A percentile compares a stretch with the other conserved stretches of the same genome.
phyloP scores from a whole-genome alignment of 176 grass and related monocot species.

The Paspalum notatum region DNA sequence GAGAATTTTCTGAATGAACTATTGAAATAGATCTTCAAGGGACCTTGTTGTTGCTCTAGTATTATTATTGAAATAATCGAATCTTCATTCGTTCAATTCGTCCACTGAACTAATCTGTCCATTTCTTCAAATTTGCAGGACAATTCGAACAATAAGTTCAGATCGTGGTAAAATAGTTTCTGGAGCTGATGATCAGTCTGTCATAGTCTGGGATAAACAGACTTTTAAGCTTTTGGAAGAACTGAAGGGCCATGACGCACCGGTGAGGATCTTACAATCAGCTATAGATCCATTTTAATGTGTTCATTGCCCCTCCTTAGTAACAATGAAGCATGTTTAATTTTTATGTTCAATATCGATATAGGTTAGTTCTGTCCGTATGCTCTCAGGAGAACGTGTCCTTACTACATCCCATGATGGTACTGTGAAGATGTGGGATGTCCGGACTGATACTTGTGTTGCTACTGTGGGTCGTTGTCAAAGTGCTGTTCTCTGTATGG shows the following conservation, averaged over 20 bases:
- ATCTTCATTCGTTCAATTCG: constrained; percentile 28
- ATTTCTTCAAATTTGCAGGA: constrained; percentile 61
- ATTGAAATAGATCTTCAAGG: constrained; percentile 21
- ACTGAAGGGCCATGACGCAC: constrained; percentile 88
- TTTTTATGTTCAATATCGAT: constrained; percentile 23
- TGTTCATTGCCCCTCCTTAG: constrained; percentile 27
- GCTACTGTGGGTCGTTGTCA: constrained; percentile 93
- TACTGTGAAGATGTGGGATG: constrained; percentile 99
- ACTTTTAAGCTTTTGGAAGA: constrained; percentile 93
- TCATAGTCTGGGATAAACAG: constrained; percentile 99
- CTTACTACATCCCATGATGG: constrained; percentile 95
- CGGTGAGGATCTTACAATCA: constrained; percentile 56
- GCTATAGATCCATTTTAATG: constrained; percentile 9
- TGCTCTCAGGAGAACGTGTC: constrained; percentile 98
- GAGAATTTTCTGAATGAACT: constrained; percentile 7
- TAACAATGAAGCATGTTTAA: constrained; percentile 29
- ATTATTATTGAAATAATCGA: constrained; percentile 7
- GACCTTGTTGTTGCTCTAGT: not conserved
- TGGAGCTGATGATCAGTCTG: constrained; percentile 94
- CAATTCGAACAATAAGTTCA: constrained; percentile 88
- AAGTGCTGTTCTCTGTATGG: constrained; percentile 94
- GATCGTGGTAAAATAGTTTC: constrained; percentile 98
- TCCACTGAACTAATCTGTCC: constrained; percentile 16
- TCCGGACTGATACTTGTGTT: constrained; percentile 98
- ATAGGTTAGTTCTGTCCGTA: constrained; percentile 93